Conservation (phyloP, 208 protist genomes). For the Trypanosoma avium region DNA sequence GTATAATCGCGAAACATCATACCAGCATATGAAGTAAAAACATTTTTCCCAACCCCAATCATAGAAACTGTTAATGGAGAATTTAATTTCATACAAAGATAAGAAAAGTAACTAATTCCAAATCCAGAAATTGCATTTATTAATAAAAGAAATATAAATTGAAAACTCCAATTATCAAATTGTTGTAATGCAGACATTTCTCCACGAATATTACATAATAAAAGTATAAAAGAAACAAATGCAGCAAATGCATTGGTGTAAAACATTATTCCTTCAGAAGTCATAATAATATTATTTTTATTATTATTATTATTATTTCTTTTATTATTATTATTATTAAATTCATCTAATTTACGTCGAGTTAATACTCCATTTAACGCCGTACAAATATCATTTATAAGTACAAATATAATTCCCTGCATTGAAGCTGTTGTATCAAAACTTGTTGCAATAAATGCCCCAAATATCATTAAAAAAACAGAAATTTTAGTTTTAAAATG, state of each 20-base stretch:
- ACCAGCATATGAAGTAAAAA: conserved; percentile 51
- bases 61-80: conserved; percentile 78
- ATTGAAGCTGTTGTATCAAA: conserved; percentile 13
- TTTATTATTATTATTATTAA: too few species aligned
- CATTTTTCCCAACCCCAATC: conserved; percentile 62
- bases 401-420: conserved; percentile 21
- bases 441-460: conserved; percentile 24
- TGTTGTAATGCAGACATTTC: conserved; percentile 5
- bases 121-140: conserved; percentile 38
- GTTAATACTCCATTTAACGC: conserved; percentile 31
- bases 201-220: conserved; percentile 5
- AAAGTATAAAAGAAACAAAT: neutral
- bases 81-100: conserved; percentile 79
- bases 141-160: conserved; percentile 9
- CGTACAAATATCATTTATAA: conserved; percentile 39
- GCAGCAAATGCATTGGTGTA: conserved; percentile 31
- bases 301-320: too few species aligned
- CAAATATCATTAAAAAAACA: conserved; percentile 29
- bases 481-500: conserved; percentile 1
- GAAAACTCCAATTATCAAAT: conserved; percentile 19
- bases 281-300: too few species aligned
- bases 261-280: conserved; percentile 37
- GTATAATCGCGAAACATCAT: conserved; percentile 56
- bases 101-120: conserved; percentile 67
- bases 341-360: conserved; percentile 26